Evolutionary conservation across 768 basidiomycete species (phyloP), one percentile per base, ranked within the genome.

Genomic region (Scleroderma citrinum): DNA sequence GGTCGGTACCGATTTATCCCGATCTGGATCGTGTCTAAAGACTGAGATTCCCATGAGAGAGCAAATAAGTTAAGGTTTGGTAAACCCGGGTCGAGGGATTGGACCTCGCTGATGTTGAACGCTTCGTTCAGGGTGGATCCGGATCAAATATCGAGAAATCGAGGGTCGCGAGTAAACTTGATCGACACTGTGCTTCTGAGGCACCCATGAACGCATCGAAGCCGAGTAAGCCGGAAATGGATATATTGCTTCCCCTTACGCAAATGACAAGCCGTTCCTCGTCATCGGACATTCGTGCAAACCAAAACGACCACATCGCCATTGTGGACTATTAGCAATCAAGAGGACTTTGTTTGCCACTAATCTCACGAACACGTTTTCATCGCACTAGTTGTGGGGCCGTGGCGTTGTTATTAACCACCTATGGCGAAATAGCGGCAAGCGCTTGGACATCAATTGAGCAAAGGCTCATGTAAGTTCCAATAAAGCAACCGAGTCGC

Each of bases 371-470:
- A n/a, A 42, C 40, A 42, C 40, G 40, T 41, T 41, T 13, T 24
- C 40, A 26, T 42, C 39, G 23, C 39, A 38, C 31, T 13, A n/a
- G n/a, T n/a, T n/a, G n/a, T n/a, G n/a, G n/a, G n/a, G n/a, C n/a
- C n/a, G n/a, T n/a, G n/a, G n/a, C n/a, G n/a, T 13, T 32, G 31
- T 32, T 32, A 35, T 35, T 24, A 26, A 21, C 24, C 40, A 21
- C 37, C 63, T 61, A 62, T 62, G 50, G 58, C 57, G 53, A 26
- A 44, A 60, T 26, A 52, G 50, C 65, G 60, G 61, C 52, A 63
- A 61, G 44, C 26, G 44, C 59, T 51, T 63, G 52, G 61, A 54
- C 24, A 26, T 40, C 39, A 32, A 41, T 24, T 43, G 20, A 12
- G 10, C 31, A 12, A 40, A 26, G 13, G 23, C n/a, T n/a, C n/a